Conservation (phyloP, 2,329 filamentous ascomycete species). For the Grosmannia penicillata region DNA sequence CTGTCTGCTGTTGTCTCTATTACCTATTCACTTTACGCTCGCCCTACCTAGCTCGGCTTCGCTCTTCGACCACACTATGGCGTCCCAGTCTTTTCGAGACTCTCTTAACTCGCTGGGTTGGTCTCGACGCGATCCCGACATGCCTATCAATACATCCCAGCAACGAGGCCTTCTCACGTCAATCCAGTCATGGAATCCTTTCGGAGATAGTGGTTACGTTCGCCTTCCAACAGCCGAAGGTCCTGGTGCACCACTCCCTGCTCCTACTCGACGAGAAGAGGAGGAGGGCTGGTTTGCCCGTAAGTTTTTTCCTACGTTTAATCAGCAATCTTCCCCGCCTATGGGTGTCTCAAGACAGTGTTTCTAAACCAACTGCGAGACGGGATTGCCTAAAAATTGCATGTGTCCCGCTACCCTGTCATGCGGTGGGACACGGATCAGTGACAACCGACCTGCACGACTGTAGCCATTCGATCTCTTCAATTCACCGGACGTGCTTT, state of each 20-base stretch:
- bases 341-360: no score
- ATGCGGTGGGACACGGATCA: no score
- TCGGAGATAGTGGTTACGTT: slow-evolving; percentile 74
- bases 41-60: neutral
- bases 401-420: neutral
- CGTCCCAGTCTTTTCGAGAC: slow-evolving; percentile 78
- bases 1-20: no score
- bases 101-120: slow-evolving; percentile 91
- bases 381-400: neutral
- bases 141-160: slow-evolving; percentile 57
- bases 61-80: slow-evolving; percentile 37
- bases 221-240: slow-evolving; percentile 75
- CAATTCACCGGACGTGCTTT: neutral
- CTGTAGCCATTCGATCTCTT: slow-evolving; percentile 14
- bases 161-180: slow-evolving; percentile 64
- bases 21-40: neutral
- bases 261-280: slow-evolving; percentile 72
- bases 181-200: slow-evolving; percentile 77
- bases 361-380: no score
- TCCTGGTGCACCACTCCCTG: slow-evolving; percentile 72
- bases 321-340: no score
- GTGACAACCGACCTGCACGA: neutral
- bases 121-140: slow-evolving; percentile 69
- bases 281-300: slow-evolving; percentile 90
- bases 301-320: slow-evolving; percentile 46